Percentiles rank a stretch among this genome's conserved stretches.
These are phyloP conservation scores for Rutstroemia sp. DNA, from an alignment of 2,329 filamentous ascomycete genomes.

Conservation along the genomic window DNA sequence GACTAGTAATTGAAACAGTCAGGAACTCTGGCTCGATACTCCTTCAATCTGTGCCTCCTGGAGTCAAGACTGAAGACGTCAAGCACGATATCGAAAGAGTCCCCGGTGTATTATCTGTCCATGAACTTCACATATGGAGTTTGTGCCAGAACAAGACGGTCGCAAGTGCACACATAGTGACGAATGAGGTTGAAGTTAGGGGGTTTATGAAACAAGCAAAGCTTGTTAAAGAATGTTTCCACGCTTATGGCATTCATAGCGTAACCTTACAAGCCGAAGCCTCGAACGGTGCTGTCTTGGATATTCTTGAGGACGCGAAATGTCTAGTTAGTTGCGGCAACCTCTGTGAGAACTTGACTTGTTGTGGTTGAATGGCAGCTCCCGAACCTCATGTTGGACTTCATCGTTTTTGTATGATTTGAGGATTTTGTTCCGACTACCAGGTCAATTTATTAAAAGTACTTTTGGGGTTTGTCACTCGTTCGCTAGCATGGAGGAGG, in stretches of 20 bases:
- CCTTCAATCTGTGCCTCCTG: conserved; percentile 56
- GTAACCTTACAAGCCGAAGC: conserved; percentile 63
- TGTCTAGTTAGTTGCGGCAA: conserved; percentile 19
- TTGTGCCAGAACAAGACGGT: conserved; percentile 63
- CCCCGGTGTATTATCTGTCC: conserved; percentile 57
- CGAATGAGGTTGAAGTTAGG: conserved; percentile 48
- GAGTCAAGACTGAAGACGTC: conserved; percentile 53
- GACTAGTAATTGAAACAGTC: conserved; percentile 27
- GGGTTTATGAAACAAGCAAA: conserved; percentile 54
- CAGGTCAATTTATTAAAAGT: background rate
- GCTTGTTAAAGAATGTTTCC: conserved; percentile 60
- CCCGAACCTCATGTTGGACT: background rate
- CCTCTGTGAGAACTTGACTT: conserved; percentile 18
- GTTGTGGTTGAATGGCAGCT: conserved; percentile 26
- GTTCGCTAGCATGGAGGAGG: background rate
- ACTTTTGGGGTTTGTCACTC: background rate
- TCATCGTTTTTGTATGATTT: background rate
- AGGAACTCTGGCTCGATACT: conserved; percentile 57
- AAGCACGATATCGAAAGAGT: conserved; percentile 66
- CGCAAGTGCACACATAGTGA: conserved; percentile 61
- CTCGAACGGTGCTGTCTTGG: conserved; percentile 10
- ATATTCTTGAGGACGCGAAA: conserved; percentile 6
- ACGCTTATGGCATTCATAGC: conserved; percentile 67
- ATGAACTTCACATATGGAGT: conserved; percentile 69
- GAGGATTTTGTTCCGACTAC: background rate